Base-by-base conservation (phyloP, 2,329 filamentous ascomycete genomes). In the Aspergillus pseudoterreus region DNA sequence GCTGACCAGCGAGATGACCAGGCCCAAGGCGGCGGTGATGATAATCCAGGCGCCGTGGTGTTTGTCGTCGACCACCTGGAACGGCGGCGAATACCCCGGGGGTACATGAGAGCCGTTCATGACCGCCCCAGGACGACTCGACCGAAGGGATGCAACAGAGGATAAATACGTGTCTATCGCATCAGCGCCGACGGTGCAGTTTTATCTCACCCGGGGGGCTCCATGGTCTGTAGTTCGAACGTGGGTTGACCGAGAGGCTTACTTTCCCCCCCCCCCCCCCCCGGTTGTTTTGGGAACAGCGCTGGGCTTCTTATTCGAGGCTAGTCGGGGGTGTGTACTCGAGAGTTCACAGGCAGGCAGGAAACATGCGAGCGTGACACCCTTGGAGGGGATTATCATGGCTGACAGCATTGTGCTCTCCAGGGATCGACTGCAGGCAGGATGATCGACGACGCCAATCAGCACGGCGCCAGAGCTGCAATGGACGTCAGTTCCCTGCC, bases 41-140 rank as follows among this genome's bases (percentile, higher is more conserved):
- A 74, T 69, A 10, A 74, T 61, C 56, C 66, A 64, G 10, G 69
- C 71, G 10, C 68, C 69, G 58, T 72, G 69, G 51, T 75, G 72
- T 30, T 58, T 55, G 17, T 66, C 63, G 45, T 71, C 71, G n/a
- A 75, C 65, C 19, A 69, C 63, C 50, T 71, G 64, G 38, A 71
- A 68, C 41, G 68, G 70, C 41, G 66, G 65, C 32, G 65, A 66
- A 50, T 70, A 63, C 38, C 68, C 66, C 21, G 67, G 57, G n/a
- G 63, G 66, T 36, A 70, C 59, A 53, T 62, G 57, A 36, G 59
- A 60, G 57, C 62, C 8, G 27, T 30, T 60, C 64, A 66, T 66
- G 52, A 41, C 57, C 21, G 22, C 19, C 19, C 32, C 27, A 27
- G 19, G 15, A n/a, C 14, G 14, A 38, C 35, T n/a, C 35, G 35